Evolutionary conservation across 2,329 filamentous ascomycete species (phyloP).

Genomic region (Beauveria caledonica): DNA sequence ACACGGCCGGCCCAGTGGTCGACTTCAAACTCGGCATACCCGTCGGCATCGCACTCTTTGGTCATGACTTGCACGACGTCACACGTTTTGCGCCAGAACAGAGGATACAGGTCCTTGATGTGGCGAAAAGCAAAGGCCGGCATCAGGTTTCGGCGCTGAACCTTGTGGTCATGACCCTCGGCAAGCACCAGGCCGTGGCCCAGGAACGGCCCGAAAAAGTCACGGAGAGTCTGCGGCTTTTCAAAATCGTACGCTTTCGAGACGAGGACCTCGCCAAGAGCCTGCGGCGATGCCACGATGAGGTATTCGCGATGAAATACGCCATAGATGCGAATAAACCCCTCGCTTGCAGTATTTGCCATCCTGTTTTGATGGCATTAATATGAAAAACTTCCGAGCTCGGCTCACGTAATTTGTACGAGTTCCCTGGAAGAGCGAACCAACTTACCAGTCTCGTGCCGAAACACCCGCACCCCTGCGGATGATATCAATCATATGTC

Average conservation of each 20-base stretch:
- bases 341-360: neutral
- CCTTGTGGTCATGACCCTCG: constrained; percentile 17
- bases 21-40: neutral
- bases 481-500: neutral
- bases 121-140: constrained; percentile 17
- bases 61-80: constrained; percentile 11
- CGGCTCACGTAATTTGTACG: no score
- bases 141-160: constrained; percentile 16
- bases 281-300: constrained; percentile 4
- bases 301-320: constrained; percentile 5
- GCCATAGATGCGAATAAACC: neutral
- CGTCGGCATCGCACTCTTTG: neutral
- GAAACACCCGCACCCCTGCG: neutral
- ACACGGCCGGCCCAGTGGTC: constrained; percentile 40
- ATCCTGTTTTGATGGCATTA: neutral
- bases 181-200: constrained; percentile 15
- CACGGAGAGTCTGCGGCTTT: constrained; percentile 13
- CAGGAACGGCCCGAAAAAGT: constrained; percentile 11
- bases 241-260: constrained; percentile 14
- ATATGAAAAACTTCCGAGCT: neutral
- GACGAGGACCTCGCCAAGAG: constrained; percentile 4
- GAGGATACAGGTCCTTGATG: constrained; percentile 15
- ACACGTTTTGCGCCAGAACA: constrained; percentile 17
- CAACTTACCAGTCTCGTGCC: neutral
- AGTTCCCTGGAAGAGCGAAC: no score